Conservation (phyloP, 257 asterid species). For the Solanum medicagineum region DNA sequence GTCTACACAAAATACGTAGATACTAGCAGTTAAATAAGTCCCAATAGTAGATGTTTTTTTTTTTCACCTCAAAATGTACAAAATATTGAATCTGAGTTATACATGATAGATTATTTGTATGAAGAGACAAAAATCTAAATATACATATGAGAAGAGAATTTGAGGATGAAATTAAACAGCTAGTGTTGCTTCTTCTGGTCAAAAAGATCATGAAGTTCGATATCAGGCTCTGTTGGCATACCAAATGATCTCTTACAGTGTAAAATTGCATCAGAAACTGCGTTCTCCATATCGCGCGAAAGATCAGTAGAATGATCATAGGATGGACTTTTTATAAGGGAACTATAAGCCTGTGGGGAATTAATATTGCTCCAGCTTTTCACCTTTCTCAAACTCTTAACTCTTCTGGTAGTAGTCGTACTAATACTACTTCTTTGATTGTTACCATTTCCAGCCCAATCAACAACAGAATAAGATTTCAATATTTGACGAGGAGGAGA, state of each 20-base stretch:
- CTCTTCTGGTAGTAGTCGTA: neutral
- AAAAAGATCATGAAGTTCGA: neutral
- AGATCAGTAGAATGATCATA: neutral
- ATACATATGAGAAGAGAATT: neutral
- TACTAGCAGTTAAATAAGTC: neutral
- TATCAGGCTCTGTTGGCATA: conserved; percentile 4
- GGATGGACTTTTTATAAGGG: conserved; percentile 22
- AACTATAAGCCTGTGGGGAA: conserved; percentile 16
- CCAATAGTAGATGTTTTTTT: neutral
- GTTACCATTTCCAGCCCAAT: conserved; percentile 4
- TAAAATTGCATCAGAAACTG: conserved; percentile 50
- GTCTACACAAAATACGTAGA: neutral
- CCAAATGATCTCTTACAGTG: conserved; percentile 60
- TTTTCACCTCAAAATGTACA: neutral
- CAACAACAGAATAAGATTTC: conserved; percentile 14
- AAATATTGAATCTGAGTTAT: neutral
- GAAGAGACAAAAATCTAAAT: neutral
- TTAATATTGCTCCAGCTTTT: conserved; percentile 17
- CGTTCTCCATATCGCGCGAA: conserved; percentile 37
- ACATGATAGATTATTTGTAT: neutral
- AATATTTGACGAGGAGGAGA: conserved; percentile 22
- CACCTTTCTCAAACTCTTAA: conserved; percentile 4
- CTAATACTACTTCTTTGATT: neutral
- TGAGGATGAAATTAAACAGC: neutral
- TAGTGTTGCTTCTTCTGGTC: neutral